Base-by-base conservation (phyloP, 208 protist genomes). In the Trypanosoma mega region DNA sequence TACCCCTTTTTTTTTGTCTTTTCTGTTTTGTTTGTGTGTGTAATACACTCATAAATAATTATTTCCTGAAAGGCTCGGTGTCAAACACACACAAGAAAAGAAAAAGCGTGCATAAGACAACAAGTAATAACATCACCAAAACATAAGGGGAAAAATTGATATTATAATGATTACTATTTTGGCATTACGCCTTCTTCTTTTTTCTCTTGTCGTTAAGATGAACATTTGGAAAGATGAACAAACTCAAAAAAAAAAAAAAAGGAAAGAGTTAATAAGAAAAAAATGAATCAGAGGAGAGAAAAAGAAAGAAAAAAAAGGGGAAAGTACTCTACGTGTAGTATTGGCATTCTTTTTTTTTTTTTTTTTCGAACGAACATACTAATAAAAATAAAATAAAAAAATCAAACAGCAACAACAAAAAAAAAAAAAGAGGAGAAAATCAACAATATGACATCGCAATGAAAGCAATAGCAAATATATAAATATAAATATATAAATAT, bases 301-400 rank as follows among this genome's bases (percentile, higher is more conserved):
- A n/a, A n/a, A n/a, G n/a, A n/a, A n/a, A n/a, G n/a, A 12, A 61
- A n/a, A 58, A 72, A 46, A 9, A 63, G 33, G 53, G 36, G 41
- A 55, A n/a, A 49, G 30, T 16, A 45, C 45, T 46, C 14, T 27
- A 47, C 23, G 36, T 55, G 47, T 18, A 51, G 5, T 20, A 68
- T 31, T 20, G 33, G 12, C 21, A 9, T 27, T 57, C 58, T 21
- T 39, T 59, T 52, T 27, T 21, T 34, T 55, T 55, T 50, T 56
- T 51, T 56, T 65, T 65, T 51, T 29, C 6, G 20, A 6, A 58
- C 43, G 37, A 54, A 14, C 46, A 24, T 21, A 47, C 31, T 24
- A 49, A 26, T 16, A 23, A 60, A 51, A 6, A 37, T 57, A 58
- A 41, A 64, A 65, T 36, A 65, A 52, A 58, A 56, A 48, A 53